Conservation (phyloP, 2,329 filamentous ascomycete species). For the Biscogniauxia marginata region DNA sequence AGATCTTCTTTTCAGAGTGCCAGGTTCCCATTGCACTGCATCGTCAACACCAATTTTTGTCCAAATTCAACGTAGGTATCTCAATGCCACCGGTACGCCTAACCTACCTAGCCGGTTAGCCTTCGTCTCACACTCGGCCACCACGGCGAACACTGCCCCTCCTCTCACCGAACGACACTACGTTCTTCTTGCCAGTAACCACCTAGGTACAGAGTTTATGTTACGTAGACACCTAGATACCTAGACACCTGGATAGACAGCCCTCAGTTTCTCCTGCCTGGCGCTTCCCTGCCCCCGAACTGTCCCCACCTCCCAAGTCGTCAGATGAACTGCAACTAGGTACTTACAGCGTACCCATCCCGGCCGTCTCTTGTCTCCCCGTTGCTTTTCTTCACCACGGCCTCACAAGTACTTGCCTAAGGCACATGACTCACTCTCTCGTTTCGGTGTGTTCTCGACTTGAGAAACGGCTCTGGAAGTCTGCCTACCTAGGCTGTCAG, state of each 20-base stretch:
- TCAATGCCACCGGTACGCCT: too few relatives aligned
- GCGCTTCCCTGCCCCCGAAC: conserved; percentile 1
- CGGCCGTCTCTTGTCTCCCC: neutral
- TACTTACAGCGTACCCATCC: conserved; percentile 12
- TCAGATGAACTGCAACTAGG: conserved; percentile 3
- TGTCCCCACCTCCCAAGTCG: conserved; percentile 11
- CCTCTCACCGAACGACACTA: too few relatives aligned
- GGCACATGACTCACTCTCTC: neutral
- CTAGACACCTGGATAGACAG: neutral
- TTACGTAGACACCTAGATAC: too few relatives aligned
- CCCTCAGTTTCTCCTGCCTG: neutral
- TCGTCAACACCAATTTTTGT: too few relatives aligned
- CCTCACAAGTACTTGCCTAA: neutral
- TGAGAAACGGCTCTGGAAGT: neutral
- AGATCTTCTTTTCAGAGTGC: too few relatives aligned
- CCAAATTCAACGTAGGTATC: too few relatives aligned
- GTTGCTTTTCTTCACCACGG: neutral
- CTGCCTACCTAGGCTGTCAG: neutral
- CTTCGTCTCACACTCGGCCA: too few relatives aligned
- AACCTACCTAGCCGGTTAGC: too few relatives aligned
- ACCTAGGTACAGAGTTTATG: too few relatives aligned
- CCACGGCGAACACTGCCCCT: too few relatives aligned
- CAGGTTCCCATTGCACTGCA: too few relatives aligned
- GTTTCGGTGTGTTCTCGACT: neutral
- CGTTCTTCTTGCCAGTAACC: too few relatives aligned